Evolutionary conservation across 495 filamentous ascomycete genomes (phyloP).

Genomic region (Aspergillus egyptiacus): DNA sequence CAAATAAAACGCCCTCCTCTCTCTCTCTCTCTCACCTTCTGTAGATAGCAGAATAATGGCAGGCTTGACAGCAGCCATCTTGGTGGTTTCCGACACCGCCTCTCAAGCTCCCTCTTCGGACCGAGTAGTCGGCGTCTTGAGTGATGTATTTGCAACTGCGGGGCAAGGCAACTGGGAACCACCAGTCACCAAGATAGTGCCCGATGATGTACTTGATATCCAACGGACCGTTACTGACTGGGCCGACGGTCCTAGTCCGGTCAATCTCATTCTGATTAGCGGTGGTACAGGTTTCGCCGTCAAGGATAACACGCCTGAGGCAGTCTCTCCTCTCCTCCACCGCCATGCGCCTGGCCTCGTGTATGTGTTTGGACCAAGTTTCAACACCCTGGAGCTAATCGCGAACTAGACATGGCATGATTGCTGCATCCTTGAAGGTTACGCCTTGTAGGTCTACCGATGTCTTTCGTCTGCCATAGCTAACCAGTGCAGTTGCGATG

Average conservation of each 20-base stretch:
- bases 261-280: slow-evolving; percentile 79
- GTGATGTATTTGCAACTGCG: slow-evolving; percentile 59
- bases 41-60: slow-evolving; percentile 15
- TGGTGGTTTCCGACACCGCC: slow-evolving; percentile 93
- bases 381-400: slow-evolving; percentile 15
- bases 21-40: not conserved
- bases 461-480: slow-evolving; percentile 16
- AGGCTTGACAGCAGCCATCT: slow-evolving; percentile 53
- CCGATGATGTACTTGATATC: slow-evolving; percentile 69
- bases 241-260: slow-evolving; percentile 53
- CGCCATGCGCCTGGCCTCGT: slow-evolving; percentile 85
- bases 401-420: slow-evolving; percentile 75
- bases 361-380: slow-evolving; percentile 39
- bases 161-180: slow-evolving; percentile 63
- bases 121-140: slow-evolving; percentile 56
- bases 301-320: slow-evolving; percentile 88
- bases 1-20: not conserved
- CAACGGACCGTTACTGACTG: slow-evolving; percentile 63
- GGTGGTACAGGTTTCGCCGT: slow-evolving; percentile 92
- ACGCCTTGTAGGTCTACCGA: slow-evolving; percentile 70
- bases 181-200: slow-evolving; percentile 65
- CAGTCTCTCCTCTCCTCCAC: slow-evolving; percentile 73
- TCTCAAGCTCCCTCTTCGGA: slow-evolving; percentile 75
- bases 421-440: slow-evolving; percentile 73
- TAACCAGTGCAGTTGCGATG: slow-evolving; percentile 65